Conservation (phyloP, 2,329 filamentous ascomycete species). For the Penicillium sp. region DNA sequence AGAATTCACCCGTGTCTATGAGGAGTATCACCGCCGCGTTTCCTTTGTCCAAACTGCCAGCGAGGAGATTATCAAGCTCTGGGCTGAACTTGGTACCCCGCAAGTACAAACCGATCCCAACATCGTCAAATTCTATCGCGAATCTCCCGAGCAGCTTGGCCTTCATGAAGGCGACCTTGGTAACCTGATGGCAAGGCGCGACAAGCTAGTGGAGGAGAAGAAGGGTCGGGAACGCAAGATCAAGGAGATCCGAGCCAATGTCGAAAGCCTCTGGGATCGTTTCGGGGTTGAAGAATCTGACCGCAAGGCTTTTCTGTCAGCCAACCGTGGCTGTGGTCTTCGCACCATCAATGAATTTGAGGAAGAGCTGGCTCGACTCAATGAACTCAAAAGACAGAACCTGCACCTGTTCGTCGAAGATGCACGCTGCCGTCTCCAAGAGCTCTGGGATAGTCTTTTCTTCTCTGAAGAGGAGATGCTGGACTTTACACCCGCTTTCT, state of each 20-base stretch:
- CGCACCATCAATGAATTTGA: conserved; percentile 95
- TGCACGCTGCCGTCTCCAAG: conserved; percentile 84
- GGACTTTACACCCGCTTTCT: conserved; percentile 95
- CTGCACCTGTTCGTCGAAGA: conserved; percentile 96
- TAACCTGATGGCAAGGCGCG: conserved; percentile 72
- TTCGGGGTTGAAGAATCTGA: conserved; percentile 82
- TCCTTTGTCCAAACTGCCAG: conserved; percentile 73
- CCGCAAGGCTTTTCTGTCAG: conserved; percentile 80
- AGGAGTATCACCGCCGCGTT: conserved; percentile 89
- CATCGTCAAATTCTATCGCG: conserved; percentile 87
- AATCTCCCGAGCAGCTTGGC: conserved; percentile 90
- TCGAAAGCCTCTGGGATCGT: conserved; percentile 89
- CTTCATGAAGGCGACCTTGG: conserved; percentile 84
- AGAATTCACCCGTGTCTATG: conserved; percentile 93
- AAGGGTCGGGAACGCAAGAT: conserved; percentile 77
- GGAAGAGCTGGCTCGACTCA: conserved; percentile 81
- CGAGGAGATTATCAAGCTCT: conserved; percentile 89
- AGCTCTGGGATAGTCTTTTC: conserved; percentile 92
- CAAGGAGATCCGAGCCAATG: conserved; percentile 72
- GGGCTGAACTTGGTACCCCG: conserved; percentile 93
- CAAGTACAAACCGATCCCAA: conserved; percentile 87
- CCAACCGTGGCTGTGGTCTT: conserved; percentile 87
- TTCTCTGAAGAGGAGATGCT: conserved; percentile 99
- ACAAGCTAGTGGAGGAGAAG: conserved; percentile 88
- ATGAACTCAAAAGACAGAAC: conserved; percentile 93